Conservation (phyloP, 2,329 filamentous ascomycete genomes). For the Zasmidium angulare region DNA sequence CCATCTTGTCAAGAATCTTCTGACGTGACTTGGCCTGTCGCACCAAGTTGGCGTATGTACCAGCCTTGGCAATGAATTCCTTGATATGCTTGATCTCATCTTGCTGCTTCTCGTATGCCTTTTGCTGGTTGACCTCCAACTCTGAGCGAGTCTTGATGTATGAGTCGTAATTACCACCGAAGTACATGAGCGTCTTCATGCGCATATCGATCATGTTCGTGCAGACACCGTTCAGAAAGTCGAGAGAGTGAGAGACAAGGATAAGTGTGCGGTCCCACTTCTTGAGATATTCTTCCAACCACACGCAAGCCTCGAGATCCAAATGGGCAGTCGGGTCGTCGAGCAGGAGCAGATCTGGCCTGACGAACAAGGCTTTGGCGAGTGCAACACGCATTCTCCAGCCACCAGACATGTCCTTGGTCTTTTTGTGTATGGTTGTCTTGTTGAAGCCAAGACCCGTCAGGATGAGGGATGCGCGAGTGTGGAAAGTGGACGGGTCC, state of each 20-base stretch:
- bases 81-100: slow-evolving; percentile 99
- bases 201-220: slow-evolving; percentile 99
- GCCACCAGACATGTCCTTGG: slow-evolving; percentile 99
- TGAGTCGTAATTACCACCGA: slow-evolving; percentile 99
- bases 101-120: slow-evolving; percentile 98
- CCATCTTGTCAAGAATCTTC: slow-evolving; percentile 99
- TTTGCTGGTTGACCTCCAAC: slow-evolving; percentile 97
- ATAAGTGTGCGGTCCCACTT: slow-evolving; percentile 98
- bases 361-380: slow-evolving; percentile 96
- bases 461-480: slow-evolving; percentile 91
- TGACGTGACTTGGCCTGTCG: slow-evolving; percentile 98
- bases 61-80: slow-evolving; percentile 98
- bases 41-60: slow-evolving; percentile 99
- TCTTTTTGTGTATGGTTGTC: slow-evolving; percentile 96
- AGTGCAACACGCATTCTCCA: slow-evolving; percentile 99
- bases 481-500: slow-evolving; percentile 96
- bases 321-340: slow-evolving; percentile 99
- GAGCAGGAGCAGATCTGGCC: slow-evolving; percentile 90
- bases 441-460: slow-evolving; percentile 99
- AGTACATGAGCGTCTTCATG: slow-evolving; percentile 84
- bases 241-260: slow-evolving; percentile 95
- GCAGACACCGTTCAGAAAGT: slow-evolving; percentile 99
- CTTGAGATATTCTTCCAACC: slow-evolving; percentile 99
- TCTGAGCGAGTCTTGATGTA: slow-evolving; percentile 90
- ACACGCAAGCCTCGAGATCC: slow-evolving; percentile 98